Evolutionary conservation across 2,329 filamentous ascomycete species (phyloP).

Genomic region (Lecanicillium sp.): DNA sequence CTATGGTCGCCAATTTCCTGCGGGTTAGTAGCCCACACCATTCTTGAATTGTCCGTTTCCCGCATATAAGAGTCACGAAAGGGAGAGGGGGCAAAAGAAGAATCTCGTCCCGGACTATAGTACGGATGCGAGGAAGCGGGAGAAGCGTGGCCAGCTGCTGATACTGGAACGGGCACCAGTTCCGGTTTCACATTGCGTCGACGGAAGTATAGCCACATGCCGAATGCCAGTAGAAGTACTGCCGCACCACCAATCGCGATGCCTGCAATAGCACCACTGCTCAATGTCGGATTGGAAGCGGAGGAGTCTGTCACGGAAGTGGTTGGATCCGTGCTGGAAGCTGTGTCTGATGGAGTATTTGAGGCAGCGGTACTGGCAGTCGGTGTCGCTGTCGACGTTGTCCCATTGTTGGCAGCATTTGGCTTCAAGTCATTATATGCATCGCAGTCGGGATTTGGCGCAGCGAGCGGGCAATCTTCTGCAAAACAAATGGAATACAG

Average conservation of each 20-base stretch:
- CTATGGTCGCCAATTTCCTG: constrained; percentile 1
- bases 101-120: not conserved
- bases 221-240: constrained; percentile 13
- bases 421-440: constrained; percentile 16
- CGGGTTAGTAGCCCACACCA: not conserved
- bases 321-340: too few relatives aligned
- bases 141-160: constrained; percentile 2
- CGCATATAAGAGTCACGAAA: constrained; percentile 1
- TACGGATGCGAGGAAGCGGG: constrained; percentile 2
- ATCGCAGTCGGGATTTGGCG: constrained; percentile 17
- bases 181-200: constrained; percentile 7
- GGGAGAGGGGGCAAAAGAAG: not conserved
- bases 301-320: not conserved
- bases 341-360: too few relatives aligned
- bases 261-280: constrained; percentile 15
- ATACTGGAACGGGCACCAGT: constrained; percentile 5
- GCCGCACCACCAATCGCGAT: constrained; percentile 17
- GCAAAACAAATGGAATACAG: constrained; percentile 20
- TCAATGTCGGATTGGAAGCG: constrained; percentile 4
- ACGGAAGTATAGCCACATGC: constrained; percentile 11
- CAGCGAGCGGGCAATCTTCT: constrained; percentile 18
- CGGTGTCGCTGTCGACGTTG: not conserved
- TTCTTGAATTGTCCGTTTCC: not conserved
- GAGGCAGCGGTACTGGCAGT: too few relatives aligned
- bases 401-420: constrained; percentile 8